phyloP scores from a whole-genome alignment of 257 asterid genomes.

The Knoxia roxburghii region DNA sequence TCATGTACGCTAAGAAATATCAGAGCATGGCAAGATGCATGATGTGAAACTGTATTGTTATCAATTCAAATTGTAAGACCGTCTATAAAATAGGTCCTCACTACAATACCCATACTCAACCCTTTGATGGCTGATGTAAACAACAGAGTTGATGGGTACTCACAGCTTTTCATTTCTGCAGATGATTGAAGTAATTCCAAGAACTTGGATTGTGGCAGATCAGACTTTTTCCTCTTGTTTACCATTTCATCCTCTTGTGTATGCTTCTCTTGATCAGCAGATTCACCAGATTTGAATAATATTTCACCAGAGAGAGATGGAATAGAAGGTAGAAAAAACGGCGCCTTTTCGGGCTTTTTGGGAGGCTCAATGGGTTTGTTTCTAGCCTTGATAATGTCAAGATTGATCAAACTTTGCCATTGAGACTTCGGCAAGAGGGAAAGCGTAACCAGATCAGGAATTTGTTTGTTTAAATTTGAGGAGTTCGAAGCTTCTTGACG shows the following conservation, averaged over 20 bases:
- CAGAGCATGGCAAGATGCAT: not conserved
- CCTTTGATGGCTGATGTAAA: not conserved
- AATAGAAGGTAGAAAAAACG: slow-evolving; percentile 80
- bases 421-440: slow-evolving; percentile 84
- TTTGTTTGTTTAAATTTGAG: slow-evolving; percentile 40
- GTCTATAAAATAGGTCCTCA: too few relatives aligned
- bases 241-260: slow-evolving; percentile 30
- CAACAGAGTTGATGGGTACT: slow-evolving; percentile 22
- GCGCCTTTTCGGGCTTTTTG: slow-evolving; percentile 89
- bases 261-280: slow-evolving; percentile 40
- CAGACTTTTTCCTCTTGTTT: slow-evolving; percentile 24
- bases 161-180: slow-evolving; percentile 47
- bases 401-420: slow-evolving; percentile 94
- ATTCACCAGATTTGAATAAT: slow-evolving; percentile 50
- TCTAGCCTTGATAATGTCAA: slow-evolving; percentile 78
- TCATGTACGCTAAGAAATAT: not conserved
- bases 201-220: slow-evolving; percentile 47
- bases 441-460: slow-evolving; percentile 78
- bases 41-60: too few relatives aligned
- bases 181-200: slow-evolving; percentile 51
- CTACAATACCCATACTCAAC: too few relatives aligned
- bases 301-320: slow-evolving; percentile 81
- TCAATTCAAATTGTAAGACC: too few relatives aligned
- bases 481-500: slow-evolving; percentile 27
- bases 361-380: slow-evolving; percentile 97